Base-by-base conservation (phyloP, 495 filamentous ascomycete species). In the Immersiella caudata region DNA sequence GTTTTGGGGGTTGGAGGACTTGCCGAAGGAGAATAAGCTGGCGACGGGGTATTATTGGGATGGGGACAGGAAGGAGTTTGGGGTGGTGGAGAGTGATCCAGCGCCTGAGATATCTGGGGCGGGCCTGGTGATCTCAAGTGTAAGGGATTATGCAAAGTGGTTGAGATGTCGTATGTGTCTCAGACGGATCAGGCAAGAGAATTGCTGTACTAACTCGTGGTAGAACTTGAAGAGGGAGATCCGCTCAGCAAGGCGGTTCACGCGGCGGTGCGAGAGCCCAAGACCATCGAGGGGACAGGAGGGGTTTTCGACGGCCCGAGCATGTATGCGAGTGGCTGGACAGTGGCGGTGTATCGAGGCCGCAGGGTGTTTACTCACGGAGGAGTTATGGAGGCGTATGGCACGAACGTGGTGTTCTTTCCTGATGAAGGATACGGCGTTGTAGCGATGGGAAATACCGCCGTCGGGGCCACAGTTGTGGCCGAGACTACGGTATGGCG, bases 91-190 rank as follows among this genome's bases (percentile, higher is more conserved):
- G 6, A n/a, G 21, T 12, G 61, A 33, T 33, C 9, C 6, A 16
- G 14, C 24, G 49, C 16, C 22, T 29, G 67, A 76, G 20, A 74
- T 81, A 26, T 79, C 75, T n/a, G 85, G 84, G 20, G 84, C 83
- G 0, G 86, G 86, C 0, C 71, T 78, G 0, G 76, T 83, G 1
- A 79, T 87, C 20, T 83, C 80, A 20, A 85, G 73, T 25, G 86
- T 86, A 4, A 67, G 78, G 1, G 86, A 88, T 60, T 88, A 87
- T 57, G 72, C 81, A 0, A 78, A 75, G 18, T 88, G 84, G 84
- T 50, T 86, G 3, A 73, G 74, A 11, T 75, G 73, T 12, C 55
- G 40, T 46, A 46, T 2, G 40, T 46, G 2, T 18, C 16, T 18
- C 40, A 46, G 33, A 46, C 16, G 16, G 5, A 2, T 14, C 40